phyloP scores from a whole-genome alignment of 2,329 filamentous ascomycete species.

The Xylariomycetidae sp. region DNA sequence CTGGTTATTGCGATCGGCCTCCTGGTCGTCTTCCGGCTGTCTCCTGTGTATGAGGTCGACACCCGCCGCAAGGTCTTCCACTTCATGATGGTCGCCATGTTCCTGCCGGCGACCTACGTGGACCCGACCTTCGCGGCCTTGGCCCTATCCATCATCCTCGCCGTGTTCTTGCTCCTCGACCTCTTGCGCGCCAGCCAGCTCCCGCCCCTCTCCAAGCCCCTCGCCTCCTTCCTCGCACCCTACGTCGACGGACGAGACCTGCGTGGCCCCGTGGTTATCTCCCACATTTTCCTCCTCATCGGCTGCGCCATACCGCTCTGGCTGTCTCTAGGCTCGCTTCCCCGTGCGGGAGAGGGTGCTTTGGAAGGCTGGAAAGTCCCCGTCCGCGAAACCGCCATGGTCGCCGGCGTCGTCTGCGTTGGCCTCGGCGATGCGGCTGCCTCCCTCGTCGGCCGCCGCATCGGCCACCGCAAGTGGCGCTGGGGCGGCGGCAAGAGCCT shows the following conservation, averaged over 20 bases:
- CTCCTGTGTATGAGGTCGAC: slow-evolving; percentile 80
- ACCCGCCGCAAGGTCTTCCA: slow-evolving; percentile 96
- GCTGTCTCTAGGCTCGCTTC: slow-evolving; percentile 70
- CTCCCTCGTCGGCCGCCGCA: slow-evolving; percentile 80
- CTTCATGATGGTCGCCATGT: slow-evolving; percentile 96
- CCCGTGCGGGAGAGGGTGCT: slow-evolving; percentile 47
- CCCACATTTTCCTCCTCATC: slow-evolving; percentile 90
- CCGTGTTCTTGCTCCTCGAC: slow-evolving; percentile 83
- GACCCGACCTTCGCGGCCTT: slow-evolving; percentile 80
- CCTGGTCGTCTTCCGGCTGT: slow-evolving; percentile 66
- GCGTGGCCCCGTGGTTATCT: slow-evolving; percentile 88
- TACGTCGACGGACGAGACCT: slow-evolving; percentile 94
- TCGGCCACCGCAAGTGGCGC: slow-evolving; percentile 83
- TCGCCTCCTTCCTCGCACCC: slow-evolving; percentile 81
- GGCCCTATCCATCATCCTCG: slow-evolving; percentile 71
- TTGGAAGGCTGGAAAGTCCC: slow-evolving; percentile 71
- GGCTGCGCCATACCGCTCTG: slow-evolving; percentile 93
- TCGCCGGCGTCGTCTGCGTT: slow-evolving; percentile 87
- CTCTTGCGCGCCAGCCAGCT: slow-evolving; percentile 85
- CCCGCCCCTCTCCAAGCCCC: slow-evolving; percentile 77
- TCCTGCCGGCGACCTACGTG: slow-evolving; percentile 78
- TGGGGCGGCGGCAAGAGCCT: slow-evolving; percentile 97
- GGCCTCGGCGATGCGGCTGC: slow-evolving; percentile 93
- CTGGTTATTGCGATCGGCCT: slow-evolving; percentile 65
- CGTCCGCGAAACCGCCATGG: slow-evolving; percentile 76